Evolutionary conservation across 805 yeast genomes (phyloP), one percentile per base, ranked within the genome.

Genomic region (Wickerhamomyces bovis): DNA sequence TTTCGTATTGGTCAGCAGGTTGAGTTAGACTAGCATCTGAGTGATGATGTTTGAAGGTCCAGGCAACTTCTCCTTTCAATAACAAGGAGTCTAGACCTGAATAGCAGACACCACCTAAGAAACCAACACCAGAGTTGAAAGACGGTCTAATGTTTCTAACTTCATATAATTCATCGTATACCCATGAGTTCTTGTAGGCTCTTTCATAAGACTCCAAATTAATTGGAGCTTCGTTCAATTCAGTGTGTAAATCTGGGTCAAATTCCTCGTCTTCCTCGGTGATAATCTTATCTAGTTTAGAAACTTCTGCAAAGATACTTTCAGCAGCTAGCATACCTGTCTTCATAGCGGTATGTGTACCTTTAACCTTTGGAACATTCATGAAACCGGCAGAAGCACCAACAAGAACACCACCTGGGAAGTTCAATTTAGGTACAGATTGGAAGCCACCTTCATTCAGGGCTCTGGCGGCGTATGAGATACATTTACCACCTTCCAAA

Each of bases 321-420:
- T 94, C 97, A 2, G 98, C 99, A 2, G 99, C 99, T 25, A 94
- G 66, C 76, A 94, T 83, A 28, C 98, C 99, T 10, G 94, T 76
- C 66, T 94, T 94, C 81, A 94, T 88, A 1, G 99, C 98, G 1
- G 97, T 92, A 65, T 94, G 99, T 0, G 97, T 83, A 15, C 99
- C 99, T 69, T 94, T 94, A 60, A 94, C 87, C 66, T 92, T 94
- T 44, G 99, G 97, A 39, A 94, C 98, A 63, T 94, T 94, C 80
- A 94, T 78, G 65, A 94, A 92, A 1, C 99, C 99, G 4, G 99
- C 99, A 47, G 95, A 72, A 47, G 95, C 94, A 28, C 99, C 99
- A 36, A 94, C 92, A 25, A 94, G 69, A 9, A 89, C 83, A 44
- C 99, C 99, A 43, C 99, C 99, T 2, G 98, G 98, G 77, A 94